Conservation (phyloP, 257 asterid species). For the Leonotis leonurus region DNA sequence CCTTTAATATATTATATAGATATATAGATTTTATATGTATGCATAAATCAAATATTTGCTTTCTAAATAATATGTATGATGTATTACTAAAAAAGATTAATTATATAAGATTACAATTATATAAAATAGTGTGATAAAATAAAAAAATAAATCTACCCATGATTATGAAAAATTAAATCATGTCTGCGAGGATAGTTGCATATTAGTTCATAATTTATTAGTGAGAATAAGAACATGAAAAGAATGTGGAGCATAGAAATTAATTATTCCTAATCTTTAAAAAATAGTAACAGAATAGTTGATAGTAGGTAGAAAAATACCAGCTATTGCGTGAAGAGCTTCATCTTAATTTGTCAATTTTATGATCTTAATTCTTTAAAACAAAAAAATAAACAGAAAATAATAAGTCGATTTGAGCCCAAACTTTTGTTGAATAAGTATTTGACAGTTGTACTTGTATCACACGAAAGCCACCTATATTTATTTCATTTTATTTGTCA, state of each 20-base stretch:
- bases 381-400: no score
- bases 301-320: neutral
- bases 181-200: neutral
- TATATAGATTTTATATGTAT: no score
- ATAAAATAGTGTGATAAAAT: no score
- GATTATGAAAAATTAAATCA: neutral
- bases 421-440: slow-evolving; percentile 1
- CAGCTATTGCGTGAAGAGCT: slow-evolving; percentile 7
- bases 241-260: neutral
- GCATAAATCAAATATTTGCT: no score
- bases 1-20: no score
- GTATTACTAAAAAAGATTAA: no score
- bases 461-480: neutral
- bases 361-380: no score
- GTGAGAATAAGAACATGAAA: neutral
- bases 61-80: no score
- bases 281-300: neutral
- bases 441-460: slow-evolving; percentile 7
- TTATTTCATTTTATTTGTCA: neutral
- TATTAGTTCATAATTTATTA: neutral
- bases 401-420: slow-evolving; percentile 5
- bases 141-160: neutral
- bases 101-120: no score
- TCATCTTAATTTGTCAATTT: no score
- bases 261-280: neutral